Evolutionary conservation across 164 flowering plant species (phyloP).

Genomic region (Tetrastigma voinierianum): DNA sequence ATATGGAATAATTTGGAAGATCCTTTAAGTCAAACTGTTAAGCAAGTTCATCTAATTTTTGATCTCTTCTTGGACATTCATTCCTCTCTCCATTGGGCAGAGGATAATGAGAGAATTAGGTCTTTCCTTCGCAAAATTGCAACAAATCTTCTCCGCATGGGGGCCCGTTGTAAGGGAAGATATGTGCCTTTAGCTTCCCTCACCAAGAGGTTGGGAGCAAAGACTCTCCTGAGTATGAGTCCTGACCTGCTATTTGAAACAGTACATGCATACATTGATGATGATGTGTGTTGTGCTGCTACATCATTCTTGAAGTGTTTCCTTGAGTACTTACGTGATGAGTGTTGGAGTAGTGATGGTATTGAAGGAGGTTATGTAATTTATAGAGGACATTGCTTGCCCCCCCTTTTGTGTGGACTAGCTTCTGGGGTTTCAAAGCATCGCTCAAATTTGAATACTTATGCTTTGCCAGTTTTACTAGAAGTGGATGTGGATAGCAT

Average conservation of each 20-base stretch:
- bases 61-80: conserved; percentile 86
- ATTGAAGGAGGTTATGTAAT: conserved; percentile 65
- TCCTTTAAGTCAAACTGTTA: conserved; percentile 96
- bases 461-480: conserved; percentile 75
- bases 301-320: conserved; percentile 91
- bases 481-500: conserved; percentile 86
- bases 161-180: conserved; percentile 94
- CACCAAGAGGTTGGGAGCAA: conserved; percentile 90
- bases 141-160: conserved; percentile 69
- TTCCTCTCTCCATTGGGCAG: conserved; percentile 43
- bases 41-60: conserved; percentile 92
- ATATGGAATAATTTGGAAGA: conserved; percentile 98
- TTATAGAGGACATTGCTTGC: conserved; percentile 72
- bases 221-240: conserved; percentile 59
- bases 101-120: conserved; percentile 44
- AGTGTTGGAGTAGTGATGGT: conserved; percentile 92
- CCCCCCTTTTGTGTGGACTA: conserved; percentile 77
- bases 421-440: conserved; percentile 83
- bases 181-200: conserved; percentile 90
- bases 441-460: conserved; percentile 89
- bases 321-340: conserved; percentile 85
- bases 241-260: conserved; percentile 66
- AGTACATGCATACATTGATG: conserved; percentile 71
- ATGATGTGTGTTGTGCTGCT: conserved; percentile 92
- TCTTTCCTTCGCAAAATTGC: conserved; percentile 56